Conservation (phyloP, 441 rosid genomes). For the Jatropha podagrica region DNA sequence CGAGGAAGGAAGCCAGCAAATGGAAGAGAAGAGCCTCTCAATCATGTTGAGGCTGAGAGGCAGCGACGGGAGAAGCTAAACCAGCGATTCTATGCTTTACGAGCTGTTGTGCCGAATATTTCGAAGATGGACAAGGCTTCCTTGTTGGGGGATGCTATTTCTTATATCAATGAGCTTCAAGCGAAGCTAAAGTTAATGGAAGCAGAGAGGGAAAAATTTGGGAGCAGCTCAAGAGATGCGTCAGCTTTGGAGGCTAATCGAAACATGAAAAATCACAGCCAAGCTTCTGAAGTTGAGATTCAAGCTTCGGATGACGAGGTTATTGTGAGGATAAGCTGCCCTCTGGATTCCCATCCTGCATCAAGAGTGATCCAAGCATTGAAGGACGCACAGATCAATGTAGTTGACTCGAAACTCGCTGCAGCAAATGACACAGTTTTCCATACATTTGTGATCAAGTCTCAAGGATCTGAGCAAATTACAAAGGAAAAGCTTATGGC, state of each 20-base stretch:
- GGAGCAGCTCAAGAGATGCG: conserved; percentile 52
- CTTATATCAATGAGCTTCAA: conserved; percentile 69
- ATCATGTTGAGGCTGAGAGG: conserved; percentile 81
- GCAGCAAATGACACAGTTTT: conserved; percentile 53
- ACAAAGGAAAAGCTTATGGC: conserved; percentile 80
- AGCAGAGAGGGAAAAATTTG: conserved; percentile 54
- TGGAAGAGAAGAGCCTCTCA: conserved; percentile 75
- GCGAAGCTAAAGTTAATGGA: conserved; percentile 54
- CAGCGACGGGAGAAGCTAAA: conserved; percentile 78
- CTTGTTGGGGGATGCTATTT: conserved; percentile 65
- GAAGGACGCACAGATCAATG: conserved; percentile 51
- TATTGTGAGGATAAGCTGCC: conserved; percentile 62
- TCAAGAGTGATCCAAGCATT: conserved; percentile 68
- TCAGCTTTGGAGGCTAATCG: conserved; percentile 30
- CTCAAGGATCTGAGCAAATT: conserved; percentile 64
- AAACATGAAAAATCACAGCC: conserved; percentile 38
- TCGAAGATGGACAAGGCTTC: conserved; percentile 90
- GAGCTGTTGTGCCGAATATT: conserved; percentile 77
- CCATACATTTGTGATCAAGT: conserved; percentile 75
- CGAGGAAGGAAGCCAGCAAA: conserved; percentile 77
- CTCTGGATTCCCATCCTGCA: conserved; percentile 77
- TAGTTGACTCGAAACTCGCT: conserved; percentile 67
- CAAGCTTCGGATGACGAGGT: conserved; percentile 61
- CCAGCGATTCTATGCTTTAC: conserved; percentile 64
- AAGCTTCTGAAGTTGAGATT: conserved; percentile 51